Evolutionary conservation across 441 rosid genomes (phyloP), one percentile per base, ranked within the genome.

Genomic region (Adansonia gregorii): DNA sequence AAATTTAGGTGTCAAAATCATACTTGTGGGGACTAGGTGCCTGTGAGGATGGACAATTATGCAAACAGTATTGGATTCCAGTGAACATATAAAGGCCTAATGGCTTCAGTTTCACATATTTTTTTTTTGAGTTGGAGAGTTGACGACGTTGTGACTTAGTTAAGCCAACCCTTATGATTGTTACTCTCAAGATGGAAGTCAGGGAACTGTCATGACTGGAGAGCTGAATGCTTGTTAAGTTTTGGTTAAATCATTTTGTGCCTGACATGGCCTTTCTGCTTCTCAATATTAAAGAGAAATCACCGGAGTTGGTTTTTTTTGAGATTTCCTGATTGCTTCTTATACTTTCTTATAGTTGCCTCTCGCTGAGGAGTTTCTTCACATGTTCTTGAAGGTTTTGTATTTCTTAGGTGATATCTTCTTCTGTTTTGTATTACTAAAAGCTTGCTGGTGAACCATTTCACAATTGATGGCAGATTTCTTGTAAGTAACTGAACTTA

Each of bases 101-200:
- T 58, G 43, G 41, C 78, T 41, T 81, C 82, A 67, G 56, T 58
- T 77, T 80, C 76, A 71, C 77, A 8, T 81, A 41, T 48, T 72
- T 81, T 80, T 56, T 39, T 80, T 56, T 27, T 76, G 35, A 27
- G 76, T 71, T 60, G 64, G 76, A 72, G 78, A 67, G 52, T 17
- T 61, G 77, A 74, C 39, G 19, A 55, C 45, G 49, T 75, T 39
- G 31, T 77, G 82, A 64, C 77, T 55, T 71, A 67, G 73, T 51
- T 15, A 76, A 74, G 59, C 52, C 54, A 69, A 22, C 72, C 56
- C 65, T 61, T 43, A 56, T 52, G 54, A 31, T 74, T 67, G 55
- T 78, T 31, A 60, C n/a, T 55, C 69, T 43, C 20, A 74, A 84
- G 82, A 74, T 73, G 72, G 69, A 70, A 58, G 31, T 43, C 56